phyloP scores from a whole-genome alignment of 1,284 basidiomycete species.

The Rhodotorula sp. region DNA sequence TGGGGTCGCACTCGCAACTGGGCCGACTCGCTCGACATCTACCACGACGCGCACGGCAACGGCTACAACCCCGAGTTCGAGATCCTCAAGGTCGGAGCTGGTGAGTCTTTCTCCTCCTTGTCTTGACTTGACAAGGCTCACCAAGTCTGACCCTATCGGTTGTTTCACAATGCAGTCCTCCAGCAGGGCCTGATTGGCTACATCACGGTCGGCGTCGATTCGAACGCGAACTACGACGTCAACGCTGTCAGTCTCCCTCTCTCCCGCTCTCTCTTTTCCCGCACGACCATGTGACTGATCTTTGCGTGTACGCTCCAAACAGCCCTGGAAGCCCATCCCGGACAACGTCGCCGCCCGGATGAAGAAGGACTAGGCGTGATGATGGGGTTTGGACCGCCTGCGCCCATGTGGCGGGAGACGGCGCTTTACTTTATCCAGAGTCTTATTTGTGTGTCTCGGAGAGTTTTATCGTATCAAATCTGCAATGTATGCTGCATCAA shows the following conservation, averaged over 20 bases:
- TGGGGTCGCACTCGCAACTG: conserved; percentile 53
- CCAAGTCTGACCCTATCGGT: background rate
- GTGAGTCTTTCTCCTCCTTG: background rate
- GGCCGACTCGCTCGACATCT: conserved; percentile 53
- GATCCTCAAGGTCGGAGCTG: conserved; percentile 50
- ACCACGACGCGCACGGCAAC: conserved; percentile 49
- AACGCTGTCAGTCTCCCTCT: conserved; percentile 16
- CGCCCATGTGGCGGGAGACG: too few species aligned
- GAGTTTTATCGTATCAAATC: too few species aligned
- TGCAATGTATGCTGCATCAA: too few species aligned
- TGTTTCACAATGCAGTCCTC: conserved; percentile 45
- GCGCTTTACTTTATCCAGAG: too few species aligned
- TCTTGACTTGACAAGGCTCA: background rate
- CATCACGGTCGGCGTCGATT: conserved; percentile 51
- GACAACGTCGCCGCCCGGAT: conserved; percentile 1
- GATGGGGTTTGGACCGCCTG: background rate
- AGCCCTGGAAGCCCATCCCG: background rate
- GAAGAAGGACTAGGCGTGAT: background rate
- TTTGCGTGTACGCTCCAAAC: background rate
- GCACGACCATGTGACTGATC: background rate
- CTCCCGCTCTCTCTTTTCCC: background rate
- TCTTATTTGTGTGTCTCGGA: too few species aligned
- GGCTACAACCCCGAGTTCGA: conserved; percentile 53
- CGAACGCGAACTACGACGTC: conserved; percentile 23
- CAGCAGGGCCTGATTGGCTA: conserved; percentile 53